Evolutionary conservation across 306 rosid species (phyloP).

Genomic region (Casuarina glauca): DNA sequence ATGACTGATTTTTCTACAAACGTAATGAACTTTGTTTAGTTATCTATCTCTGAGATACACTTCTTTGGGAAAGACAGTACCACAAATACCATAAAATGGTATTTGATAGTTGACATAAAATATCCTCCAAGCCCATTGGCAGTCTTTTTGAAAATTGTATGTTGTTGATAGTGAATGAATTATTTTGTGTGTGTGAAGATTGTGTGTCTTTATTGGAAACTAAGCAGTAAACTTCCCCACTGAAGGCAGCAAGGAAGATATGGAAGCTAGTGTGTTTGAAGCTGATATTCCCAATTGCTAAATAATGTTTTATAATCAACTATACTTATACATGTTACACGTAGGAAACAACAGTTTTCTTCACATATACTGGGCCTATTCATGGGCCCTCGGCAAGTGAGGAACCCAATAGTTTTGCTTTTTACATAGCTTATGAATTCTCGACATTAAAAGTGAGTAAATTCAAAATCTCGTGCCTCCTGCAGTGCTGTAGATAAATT

Average conservation of each 20-base stretch:
- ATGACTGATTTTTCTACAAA: background rate
- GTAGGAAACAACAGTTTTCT: too few relatives aligned
- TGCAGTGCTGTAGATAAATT: background rate
- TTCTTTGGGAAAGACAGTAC: background rate
- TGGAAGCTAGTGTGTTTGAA: too few relatives aligned
- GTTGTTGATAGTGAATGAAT: background rate
- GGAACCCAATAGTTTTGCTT: too few relatives aligned
- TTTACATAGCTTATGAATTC: background rate
- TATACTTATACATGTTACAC: too few relatives aligned
- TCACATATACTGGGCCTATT: too few relatives aligned
- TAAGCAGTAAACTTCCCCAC: too few relatives aligned
- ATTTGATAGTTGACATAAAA: background rate
- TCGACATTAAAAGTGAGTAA: background rate
- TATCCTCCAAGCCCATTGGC: background rate
- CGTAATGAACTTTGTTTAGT: background rate
- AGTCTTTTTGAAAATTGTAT: background rate
- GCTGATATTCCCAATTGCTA: too few relatives aligned
- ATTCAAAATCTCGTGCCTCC: background rate
- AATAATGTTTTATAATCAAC: too few relatives aligned
- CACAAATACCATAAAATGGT: background rate
- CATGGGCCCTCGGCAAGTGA: too few relatives aligned
- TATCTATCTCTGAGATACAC: background rate
- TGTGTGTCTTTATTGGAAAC: background rate
- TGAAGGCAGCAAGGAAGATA: too few relatives aligned
- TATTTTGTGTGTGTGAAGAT: background rate